A percentile compares a stretch with the other conserved stretches of the same genome.
Conservation (phyloP, 2,329 filamentous ascomycete species). For the Thelonectria blattea region DNA sequence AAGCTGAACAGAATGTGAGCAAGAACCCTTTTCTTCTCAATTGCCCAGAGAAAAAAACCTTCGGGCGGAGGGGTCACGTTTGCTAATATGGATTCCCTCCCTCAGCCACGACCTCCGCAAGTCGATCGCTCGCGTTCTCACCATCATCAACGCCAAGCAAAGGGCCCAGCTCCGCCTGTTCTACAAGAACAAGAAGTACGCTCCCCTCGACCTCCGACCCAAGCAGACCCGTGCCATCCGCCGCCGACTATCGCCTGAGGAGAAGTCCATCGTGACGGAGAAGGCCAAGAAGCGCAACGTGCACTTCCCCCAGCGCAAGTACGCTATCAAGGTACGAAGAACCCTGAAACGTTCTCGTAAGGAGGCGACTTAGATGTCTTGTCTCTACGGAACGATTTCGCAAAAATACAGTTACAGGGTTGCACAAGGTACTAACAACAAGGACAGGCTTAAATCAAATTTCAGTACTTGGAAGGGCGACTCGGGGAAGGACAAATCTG, state of each 20-base stretch:
- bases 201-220: conserved; percentile 95
- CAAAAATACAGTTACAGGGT: background rate
- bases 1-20: conserved; percentile 98
- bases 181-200: conserved; percentile 99
- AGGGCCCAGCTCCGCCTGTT: conserved; percentile 96
- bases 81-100: conserved; percentile 28
- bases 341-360: background rate
- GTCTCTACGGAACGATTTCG: background rate
- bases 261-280: conserved; percentile 82
- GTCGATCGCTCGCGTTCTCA: conserved; percentile 98
- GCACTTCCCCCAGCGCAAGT: conserved; percentile 99
- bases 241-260: conserved; percentile 90
- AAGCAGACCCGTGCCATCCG: conserved; percentile 99
- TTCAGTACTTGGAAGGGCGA: conserved; percentile 36
- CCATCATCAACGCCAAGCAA: conserved; percentile 99
- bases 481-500: conserved; percentile 34
- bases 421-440: conserved; percentile 23
- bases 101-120: conserved; percentile 96
- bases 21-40: background rate
- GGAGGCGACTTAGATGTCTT: background rate
- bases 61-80: background rate
- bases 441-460: conserved; percentile 39
- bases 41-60: background rate
- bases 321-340: conserved; percentile 87
- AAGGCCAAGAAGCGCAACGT: conserved; percentile 96